Evolutionary conservation across 208 protist genomes (phyloP), one percentile per base, ranked within the genome.

Genomic region (Leishmania aethiopica): DNA sequence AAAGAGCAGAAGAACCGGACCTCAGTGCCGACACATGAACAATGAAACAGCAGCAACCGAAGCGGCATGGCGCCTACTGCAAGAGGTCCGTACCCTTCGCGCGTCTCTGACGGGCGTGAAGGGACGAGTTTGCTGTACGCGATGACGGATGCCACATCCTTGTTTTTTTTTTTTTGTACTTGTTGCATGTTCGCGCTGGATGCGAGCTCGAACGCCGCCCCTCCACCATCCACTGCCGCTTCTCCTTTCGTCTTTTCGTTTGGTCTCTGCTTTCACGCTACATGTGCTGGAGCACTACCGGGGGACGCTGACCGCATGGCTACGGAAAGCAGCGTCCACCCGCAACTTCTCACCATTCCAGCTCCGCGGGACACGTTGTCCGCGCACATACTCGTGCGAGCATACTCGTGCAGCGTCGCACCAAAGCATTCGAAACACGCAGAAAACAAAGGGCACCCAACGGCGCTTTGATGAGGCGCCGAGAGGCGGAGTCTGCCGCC

Each of bases 391-490:
- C 17, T 13, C 72, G 72, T 42, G 35, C 32, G 25, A n/a, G 35
- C 49, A 59, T 45, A 77, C 13, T 5, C 47, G 25, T 28, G 4
- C 72, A 42, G 2, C 32, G 0, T 55, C 19, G 2, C 51, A 62
- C 25, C 6, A 6, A 2, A 11, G 51, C 35, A n/a, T 25, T 77
- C 45, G 25, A 22, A 15, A 72, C 17, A 4, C 13, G 5, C 25
- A 32, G 3, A 45, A 17, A 74, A n/a, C 19, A 25, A 10, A 37
- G 28, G 37, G 28, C 28, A 74, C 28, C 11, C 45, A 53, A 53
- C 10, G 28, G 45, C 22, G 19, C 25, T 35, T 69, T 67, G 78
- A 55, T 71, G 75, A 51, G 83, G 25, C 74, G 42, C 25, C 74
- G 28, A 0, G 74, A 79, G 17, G 60, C 37, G 10, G 78, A 47